Evolutionary conservation across 1,284 basidiomycete genomes (phyloP).

Genomic region (Sanguinoderma infundibulare): DNA sequence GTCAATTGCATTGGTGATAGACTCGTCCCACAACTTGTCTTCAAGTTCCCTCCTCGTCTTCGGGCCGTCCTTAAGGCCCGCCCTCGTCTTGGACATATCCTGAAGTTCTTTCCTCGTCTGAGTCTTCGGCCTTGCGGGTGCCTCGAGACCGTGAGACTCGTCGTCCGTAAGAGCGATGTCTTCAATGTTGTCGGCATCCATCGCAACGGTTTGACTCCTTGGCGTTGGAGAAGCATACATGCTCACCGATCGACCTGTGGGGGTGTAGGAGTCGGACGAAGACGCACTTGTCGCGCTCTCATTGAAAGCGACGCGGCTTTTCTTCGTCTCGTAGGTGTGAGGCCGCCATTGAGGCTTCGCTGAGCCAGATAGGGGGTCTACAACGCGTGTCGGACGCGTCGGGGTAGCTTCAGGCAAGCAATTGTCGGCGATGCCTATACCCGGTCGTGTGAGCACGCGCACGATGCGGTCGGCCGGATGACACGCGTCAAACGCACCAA

Average conservation of each 20-base stretch:
- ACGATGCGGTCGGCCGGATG: no score
- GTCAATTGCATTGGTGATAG: conserved; percentile 28
- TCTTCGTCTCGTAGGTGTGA: conserved; percentile 27
- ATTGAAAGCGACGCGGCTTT: conserved; percentile 7
- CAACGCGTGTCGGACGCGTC: conserved; percentile 16
- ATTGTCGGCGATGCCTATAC: background rate
- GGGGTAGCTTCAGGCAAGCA: conserved; percentile 14
- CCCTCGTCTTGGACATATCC: conserved; percentile 3
- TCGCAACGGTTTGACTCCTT: background rate
- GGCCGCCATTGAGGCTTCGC: conserved; percentile 27
- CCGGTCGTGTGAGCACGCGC: conserved; percentile 8
- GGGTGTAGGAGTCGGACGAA: background rate
- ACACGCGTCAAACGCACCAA: conserved; percentile 4
- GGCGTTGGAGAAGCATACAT: conserved; percentile 14
- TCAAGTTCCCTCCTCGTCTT: conserved; percentile 14
- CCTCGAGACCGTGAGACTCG: conserved; percentile 3
- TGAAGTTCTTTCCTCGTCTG: conserved; percentile 14
- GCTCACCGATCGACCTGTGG: background rate
- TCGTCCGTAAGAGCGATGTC: conserved; percentile 18
- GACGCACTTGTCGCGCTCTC: conserved; percentile 18
- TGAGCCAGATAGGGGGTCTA: conserved; percentile 27
- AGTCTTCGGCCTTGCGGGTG: background rate
- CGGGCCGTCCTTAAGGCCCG: conserved; percentile 11
- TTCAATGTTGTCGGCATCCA: background rate
- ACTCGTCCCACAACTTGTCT: conserved; percentile 26